These are phyloP conservation scores for Seminavis robusta DNA, from an alignment of 108 stramenopile genomes.

Conservation along the genomic window DNA sequence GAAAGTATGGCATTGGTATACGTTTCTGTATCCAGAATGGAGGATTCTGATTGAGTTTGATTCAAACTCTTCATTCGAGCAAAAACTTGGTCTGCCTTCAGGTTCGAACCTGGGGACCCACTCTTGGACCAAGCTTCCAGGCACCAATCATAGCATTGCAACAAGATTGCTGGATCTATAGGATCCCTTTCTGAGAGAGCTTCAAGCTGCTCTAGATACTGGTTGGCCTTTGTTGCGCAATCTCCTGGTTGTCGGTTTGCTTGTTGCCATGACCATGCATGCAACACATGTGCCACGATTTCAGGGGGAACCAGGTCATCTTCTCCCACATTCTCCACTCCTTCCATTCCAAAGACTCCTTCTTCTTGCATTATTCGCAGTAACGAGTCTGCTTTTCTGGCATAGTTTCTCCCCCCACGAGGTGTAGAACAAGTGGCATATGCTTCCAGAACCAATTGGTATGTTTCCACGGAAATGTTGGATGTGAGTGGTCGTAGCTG, in stretches of 20 bases:
- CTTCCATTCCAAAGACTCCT: constrained; percentile 4
- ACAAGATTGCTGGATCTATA: constrained; percentile 7
- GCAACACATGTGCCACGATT: constrained; percentile 21
- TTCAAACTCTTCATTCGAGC: constrained; percentile 15
- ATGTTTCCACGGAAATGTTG: constrained; percentile 22
- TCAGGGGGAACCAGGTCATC: constrained; percentile 13
- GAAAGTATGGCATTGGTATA: constrained; percentile 43
- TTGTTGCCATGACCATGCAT: constrained; percentile 52
- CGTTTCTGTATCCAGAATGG: constrained; percentile 24
- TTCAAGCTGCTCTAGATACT: constrained; percentile 15
- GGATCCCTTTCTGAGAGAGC: constrained; percentile 10
- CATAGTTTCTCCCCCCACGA: constrained; percentile 42
- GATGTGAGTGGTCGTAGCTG: constrained; percentile 6
- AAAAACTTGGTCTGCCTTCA: constrained; percentile 26
- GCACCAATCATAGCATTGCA: constrained; percentile 25
- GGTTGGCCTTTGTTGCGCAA: constrained; percentile 32
- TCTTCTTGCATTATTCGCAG: constrained; percentile 21
- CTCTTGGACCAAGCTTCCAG: constrained; percentile 51
- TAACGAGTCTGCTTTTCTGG: constrained; percentile 32
- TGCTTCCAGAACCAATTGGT: constrained; percentile 38
- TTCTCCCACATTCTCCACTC: background rate
- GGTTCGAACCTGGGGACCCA: constrained; percentile 5
- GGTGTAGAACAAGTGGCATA: constrained; percentile 45
- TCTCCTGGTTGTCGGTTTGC: constrained; percentile 21
- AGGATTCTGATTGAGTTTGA: constrained; percentile 10